These are phyloP conservation scores for Alternaria longipes DNA, from an alignment of 2,329 filamentous ascomycete genomes.

Conservation along the genomic window DNA sequence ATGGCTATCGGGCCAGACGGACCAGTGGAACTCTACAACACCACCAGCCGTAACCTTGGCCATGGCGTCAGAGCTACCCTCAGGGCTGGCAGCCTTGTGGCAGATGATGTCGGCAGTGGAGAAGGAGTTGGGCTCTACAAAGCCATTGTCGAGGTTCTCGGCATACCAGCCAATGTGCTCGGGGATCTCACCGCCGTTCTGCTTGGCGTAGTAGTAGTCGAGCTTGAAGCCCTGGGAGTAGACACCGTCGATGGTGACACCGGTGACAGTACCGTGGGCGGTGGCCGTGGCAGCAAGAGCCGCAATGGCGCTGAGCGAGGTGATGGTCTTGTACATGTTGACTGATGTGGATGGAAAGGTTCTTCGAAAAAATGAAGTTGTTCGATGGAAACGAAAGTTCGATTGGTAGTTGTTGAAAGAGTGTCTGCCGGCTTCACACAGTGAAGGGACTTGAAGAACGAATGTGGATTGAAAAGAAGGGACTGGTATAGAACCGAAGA, in stretches of 20 bases:
- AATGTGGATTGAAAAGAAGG: conserved; percentile 41
- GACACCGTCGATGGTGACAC: conserved; percentile 58
- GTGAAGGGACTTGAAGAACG: conserved; percentile 42
- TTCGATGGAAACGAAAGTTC: conserved; percentile 34
- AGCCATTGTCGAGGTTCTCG: conserved; percentile 51
- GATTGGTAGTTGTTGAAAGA: conserved; percentile 34
- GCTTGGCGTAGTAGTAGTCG: conserved; percentile 51
- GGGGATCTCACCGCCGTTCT: conserved; percentile 37
- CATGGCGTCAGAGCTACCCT: conserved; percentile 47
- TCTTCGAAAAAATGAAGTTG: conserved; percentile 24
- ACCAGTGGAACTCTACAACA: conserved; percentile 64
- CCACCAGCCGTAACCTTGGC: conserved; percentile 69
- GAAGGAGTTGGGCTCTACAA: conserved; percentile 43
- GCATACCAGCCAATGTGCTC: conserved; percentile 57
- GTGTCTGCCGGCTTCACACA: conserved; percentile 46
- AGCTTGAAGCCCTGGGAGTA: conserved; percentile 57
- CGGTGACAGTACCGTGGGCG: conserved; percentile 58
- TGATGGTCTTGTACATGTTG: conserved; percentile 43
- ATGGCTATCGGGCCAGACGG: conserved; percentile 51
- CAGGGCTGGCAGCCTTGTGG: conserved; percentile 65
- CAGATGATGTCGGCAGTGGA: conserved; percentile 63
- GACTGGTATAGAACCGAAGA: conserved; percentile 37
- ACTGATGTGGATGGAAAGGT: conserved; percentile 8
- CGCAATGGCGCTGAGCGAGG: conserved; percentile 39
- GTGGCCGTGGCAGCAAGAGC: conserved; percentile 53